Evolutionary conservation across 225 moss, liverwort and hornwort genomes (phyloP), one percentile per base, ranked within the genome.

Genomic region (Antitrichia curtipendula): DNA sequence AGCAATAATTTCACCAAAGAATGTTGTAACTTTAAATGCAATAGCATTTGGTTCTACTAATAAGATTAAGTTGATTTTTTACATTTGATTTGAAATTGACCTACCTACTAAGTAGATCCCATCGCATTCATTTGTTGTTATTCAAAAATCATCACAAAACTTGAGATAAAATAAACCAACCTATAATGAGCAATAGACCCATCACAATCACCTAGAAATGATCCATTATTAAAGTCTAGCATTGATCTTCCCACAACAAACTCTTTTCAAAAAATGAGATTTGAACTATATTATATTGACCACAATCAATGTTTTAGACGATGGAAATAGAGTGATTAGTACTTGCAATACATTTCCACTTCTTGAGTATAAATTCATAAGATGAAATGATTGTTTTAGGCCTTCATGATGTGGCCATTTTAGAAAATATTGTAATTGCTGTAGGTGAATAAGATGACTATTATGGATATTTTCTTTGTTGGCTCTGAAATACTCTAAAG

Each of bases 281-380:
- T 65, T 23, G 2, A 1, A 1, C 4, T 40, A 24, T 4, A n/a
- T 24, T 69, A 24, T 3, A 14, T 23, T 69, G 24, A 69, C 24
- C 1, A 40, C 4, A 40, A 24, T 69, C 4, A 13, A 40, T 69
- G 69, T 24, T 1, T 69, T 24, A 4, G 6, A 40, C 14, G 40
- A 14, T 68, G 38, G 7, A 38, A 7, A 38, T 38, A 13, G 23
- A 68, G 0, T 21, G 12, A 68, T 22, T 66, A 69, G 14, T 24
- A 1, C n/a, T n/a, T n/a, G 0, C 24, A 40, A 24, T 40, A 40
- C 0, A 69, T 24, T 69, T 40, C 24, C 0, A 24, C 8, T 0
- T 24, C 3, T 40, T 23, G 13, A 23, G 0, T 69, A 8, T 8
- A 40, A 69, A 8, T 23, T 68, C 7, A 23, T 40, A 0, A 20